Conservation (phyloP, 192 early-diverging fungal species). For the Geranomyces michiganensis region DNA sequence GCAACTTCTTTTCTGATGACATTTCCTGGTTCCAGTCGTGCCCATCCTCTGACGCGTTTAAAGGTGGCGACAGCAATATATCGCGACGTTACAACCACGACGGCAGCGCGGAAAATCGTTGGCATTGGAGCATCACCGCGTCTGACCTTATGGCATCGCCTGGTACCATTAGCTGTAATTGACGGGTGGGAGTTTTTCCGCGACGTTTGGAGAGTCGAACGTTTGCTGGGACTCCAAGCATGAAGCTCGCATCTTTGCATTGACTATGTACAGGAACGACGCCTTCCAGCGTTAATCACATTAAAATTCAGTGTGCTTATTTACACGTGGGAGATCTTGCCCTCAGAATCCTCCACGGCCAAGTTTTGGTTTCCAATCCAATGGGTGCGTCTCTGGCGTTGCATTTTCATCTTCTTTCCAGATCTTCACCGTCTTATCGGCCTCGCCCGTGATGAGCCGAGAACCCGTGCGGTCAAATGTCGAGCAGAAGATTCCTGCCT, state of each 20-base stretch:
- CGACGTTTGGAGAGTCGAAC: slow-evolving; percentile 5
- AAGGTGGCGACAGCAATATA: not conserved
- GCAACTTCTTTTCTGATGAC: not conserved
- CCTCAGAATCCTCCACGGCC: slow-evolving; percentile 18
- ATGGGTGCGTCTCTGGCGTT: slow-evolving; percentile 55
- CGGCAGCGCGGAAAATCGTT: not conserved
- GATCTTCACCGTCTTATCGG: slow-evolving; percentile 99
- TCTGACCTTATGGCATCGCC: not conserved
- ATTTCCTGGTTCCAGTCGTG: not conserved
- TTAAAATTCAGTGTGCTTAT: too few relatives aligned
- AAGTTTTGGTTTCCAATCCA: slow-evolving; percentile 44
- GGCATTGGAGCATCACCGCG: too few relatives aligned
- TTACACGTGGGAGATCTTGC: too few relatives aligned
- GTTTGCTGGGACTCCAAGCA: slow-evolving; percentile 1
- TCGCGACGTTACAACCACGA: slow-evolving; percentile 1
- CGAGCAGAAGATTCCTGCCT: slow-evolving; percentile 93
- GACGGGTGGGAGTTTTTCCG: slow-evolving; percentile 1
- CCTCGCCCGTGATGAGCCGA: slow-evolving; percentile 96
- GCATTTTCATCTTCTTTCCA: slow-evolving; percentile 89
- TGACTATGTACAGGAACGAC: too few relatives aligned
- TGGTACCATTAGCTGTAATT: not conserved
- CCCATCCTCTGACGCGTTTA: not conserved
- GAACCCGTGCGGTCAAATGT: slow-evolving; percentile 95
- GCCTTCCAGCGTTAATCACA: too few relatives aligned
- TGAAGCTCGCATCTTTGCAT: too few relatives aligned